Conservation (phyloP, 371 early-diverging fungal genomes). For the Mucor circinelloides region DNA sequence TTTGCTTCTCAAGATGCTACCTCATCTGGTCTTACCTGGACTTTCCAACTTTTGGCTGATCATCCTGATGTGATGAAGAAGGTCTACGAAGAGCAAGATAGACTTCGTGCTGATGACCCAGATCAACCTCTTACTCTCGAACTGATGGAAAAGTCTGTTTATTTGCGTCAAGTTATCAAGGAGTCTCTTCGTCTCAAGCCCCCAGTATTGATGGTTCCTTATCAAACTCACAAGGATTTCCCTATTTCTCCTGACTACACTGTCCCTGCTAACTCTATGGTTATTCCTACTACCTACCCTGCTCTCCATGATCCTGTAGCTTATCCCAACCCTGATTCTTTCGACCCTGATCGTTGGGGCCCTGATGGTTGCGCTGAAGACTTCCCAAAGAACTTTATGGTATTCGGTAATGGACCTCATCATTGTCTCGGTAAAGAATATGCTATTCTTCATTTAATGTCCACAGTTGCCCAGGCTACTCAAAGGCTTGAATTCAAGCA, state of each 20-base stretch:
- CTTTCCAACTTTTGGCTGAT: constrained; percentile 32
- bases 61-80: constrained; percentile 29
- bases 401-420: constrained; percentile 49
- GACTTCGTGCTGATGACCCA: constrained; percentile 15
- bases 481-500: constrained; percentile 43
- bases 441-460: constrained; percentile 46
- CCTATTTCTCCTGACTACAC: constrained; percentile 17
- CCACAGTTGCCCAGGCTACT: constrained; percentile 43
- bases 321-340: constrained; percentile 44
- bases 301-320: constrained; percentile 46
- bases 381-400: constrained; percentile 47
- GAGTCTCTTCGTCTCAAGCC: constrained; percentile 27
- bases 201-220: constrained; percentile 29
- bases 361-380: constrained; percentile 40
- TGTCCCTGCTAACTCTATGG: constrained; percentile 29
- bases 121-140: constrained; percentile 19
- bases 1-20: constrained; percentile 36
- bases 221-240: constrained; percentile 17
- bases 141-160: constrained; percentile 19
- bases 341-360: constrained; percentile 48
- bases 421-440: constrained; percentile 50
- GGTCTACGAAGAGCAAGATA: constrained; percentile 24
- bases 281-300: constrained; percentile 50
- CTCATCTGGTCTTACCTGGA: constrained; percentile 32
- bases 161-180: constrained; percentile 31